A percentile compares a stretch with the other conserved stretches of the same genome.
Conservation (phyloP, 2,329 filamentous ascomycete species). For the Claviceps pazoutovae region DNA sequence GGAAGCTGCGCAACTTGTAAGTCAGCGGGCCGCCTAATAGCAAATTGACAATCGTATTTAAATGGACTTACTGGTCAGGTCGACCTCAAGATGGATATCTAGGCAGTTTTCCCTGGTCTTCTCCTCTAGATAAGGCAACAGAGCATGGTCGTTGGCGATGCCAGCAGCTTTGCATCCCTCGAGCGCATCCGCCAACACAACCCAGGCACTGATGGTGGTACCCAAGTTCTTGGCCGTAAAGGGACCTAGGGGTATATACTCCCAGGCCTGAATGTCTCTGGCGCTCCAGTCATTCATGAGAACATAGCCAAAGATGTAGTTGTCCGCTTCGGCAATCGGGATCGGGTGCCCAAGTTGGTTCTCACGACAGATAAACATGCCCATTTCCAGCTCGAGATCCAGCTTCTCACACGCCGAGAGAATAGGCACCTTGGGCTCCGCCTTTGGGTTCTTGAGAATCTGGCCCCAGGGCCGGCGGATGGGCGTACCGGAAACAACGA, state of each 20-base stretch:
- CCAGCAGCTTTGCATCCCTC: constrained; percentile 14
- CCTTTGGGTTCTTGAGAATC: constrained; percentile 39
- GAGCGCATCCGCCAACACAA: constrained; percentile 46
- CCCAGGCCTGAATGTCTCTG: constrained; percentile 46
- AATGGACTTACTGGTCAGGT: constrained; percentile 22
- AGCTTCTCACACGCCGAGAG: constrained; percentile 46
- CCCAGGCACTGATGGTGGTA: constrained; percentile 48
- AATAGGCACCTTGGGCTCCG: constrained; percentile 39
- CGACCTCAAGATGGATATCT: constrained; percentile 24
- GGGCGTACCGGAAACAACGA: constrained; percentile 61
- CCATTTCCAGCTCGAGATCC: constrained; percentile 68
- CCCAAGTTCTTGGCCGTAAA: constrained; percentile 49
- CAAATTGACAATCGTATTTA: background rate
- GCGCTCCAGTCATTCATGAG: constrained; percentile 53
- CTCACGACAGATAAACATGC: constrained; percentile 54
- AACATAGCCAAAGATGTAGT: constrained; percentile 57
- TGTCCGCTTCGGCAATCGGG: constrained; percentile 49
- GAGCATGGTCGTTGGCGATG: constrained; percentile 19
- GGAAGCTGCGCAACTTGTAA: constrained; percentile 12
- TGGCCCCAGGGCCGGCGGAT: constrained; percentile 63
- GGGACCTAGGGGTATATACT: constrained; percentile 48
- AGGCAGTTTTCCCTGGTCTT: constrained; percentile 23
- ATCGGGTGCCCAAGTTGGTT: constrained; percentile 57
- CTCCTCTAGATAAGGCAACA: constrained; percentile 40
- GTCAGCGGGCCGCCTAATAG: background rate